Conservation (phyloP, 78 protist species). For the Guillardia theta region DNA sequence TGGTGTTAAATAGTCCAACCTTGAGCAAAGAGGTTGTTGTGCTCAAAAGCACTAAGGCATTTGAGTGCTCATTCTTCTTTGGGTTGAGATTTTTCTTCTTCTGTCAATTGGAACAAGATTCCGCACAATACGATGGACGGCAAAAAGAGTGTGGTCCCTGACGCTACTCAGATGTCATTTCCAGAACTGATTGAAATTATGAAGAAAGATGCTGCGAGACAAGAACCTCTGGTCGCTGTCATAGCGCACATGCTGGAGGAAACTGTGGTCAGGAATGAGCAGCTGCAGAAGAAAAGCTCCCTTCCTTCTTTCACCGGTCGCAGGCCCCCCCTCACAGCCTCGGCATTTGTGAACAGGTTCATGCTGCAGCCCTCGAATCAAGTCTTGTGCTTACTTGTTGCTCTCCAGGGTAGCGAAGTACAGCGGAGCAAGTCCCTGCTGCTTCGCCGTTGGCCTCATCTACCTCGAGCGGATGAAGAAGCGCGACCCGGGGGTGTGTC, state of each 20-base stretch:
- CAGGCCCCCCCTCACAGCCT: neutral
- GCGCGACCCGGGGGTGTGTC: conserved; percentile 6
- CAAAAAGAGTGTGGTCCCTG: neutral
- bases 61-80: too few relatives aligned
- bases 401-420: neutral
- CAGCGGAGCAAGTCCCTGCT: neutral
- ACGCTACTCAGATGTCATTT: neutral
- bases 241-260: neutral
- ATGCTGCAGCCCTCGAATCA: too few relatives aligned
- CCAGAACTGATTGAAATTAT: neutral
- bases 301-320: neutral
- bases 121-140: neutral
- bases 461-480: conserved; percentile 33
- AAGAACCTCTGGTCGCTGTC: neutral
- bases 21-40: too few relatives aligned
- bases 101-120: neutral
- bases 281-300: neutral
- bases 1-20: too few relatives aligned
- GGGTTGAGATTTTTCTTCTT: too few relatives aligned
- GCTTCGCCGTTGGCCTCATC: neutral
- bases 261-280: neutral
- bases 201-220: neutral
- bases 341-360: neutral
- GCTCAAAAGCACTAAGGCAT: too few relatives aligned
- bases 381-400: too few relatives aligned